These are phyloP conservation scores for Ormosia semicastrata DNA, from an alignment of 306 rosid species.

Conservation along the genomic window DNA sequence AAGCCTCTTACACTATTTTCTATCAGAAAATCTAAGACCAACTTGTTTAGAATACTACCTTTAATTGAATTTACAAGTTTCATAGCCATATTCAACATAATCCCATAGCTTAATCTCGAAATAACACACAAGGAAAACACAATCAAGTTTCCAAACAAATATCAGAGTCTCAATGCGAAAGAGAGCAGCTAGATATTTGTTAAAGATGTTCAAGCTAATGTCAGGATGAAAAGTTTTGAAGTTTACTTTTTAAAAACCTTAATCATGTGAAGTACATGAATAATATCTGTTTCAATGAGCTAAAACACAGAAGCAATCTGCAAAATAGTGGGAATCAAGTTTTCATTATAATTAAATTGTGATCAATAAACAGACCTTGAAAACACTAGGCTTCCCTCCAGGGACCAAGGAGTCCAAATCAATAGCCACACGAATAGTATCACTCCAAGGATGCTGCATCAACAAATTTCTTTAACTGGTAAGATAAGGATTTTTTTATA, in stretches of 20 bases:
- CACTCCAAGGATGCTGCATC: constrained; percentile 91
- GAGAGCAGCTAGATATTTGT: neutral
- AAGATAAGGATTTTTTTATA: neutral
- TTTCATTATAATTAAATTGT: neutral
- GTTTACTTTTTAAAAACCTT: neutral
- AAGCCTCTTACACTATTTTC: neutral
- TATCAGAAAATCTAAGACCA: neutral
- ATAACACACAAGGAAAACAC: neutral
- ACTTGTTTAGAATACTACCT: neutral
- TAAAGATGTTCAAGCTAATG: neutral
- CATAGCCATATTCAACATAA: neutral
- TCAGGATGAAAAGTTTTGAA: neutral
- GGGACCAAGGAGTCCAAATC: constrained; percentile 96
- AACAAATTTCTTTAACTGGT: constrained; percentile 22
- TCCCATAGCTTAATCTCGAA: neutral
- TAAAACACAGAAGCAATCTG: neutral
- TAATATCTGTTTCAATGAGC: neutral
- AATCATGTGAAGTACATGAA: neutral
- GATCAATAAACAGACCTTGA: constrained; percentile 68
- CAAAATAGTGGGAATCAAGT: neutral
- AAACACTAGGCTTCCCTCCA: constrained; percentile 90
- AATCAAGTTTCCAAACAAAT: neutral
- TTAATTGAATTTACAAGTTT: neutral
- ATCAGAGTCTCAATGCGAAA: neutral
- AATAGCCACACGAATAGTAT: constrained; percentile 67